Evolutionary conservation across 495 filamentous ascomycete species (phyloP).

Genomic region (Annulohypoxylon bovei): DNA sequence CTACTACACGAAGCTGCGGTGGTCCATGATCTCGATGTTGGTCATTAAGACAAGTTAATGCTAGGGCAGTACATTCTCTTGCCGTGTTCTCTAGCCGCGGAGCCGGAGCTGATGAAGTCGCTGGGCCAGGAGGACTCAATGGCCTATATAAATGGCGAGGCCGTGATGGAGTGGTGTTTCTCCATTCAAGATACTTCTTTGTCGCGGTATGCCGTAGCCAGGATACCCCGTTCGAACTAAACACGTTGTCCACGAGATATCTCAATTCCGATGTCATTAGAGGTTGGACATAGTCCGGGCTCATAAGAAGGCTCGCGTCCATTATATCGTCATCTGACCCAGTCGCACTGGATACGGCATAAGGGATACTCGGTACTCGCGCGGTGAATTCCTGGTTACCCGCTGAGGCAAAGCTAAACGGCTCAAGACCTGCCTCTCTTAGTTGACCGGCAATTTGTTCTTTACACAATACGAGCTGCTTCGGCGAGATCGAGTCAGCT

Average conservation of each 20-base stretch:
- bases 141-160: conserved; percentile 45
- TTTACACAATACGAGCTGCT: conserved; percentile 71
- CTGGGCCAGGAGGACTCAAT: conserved; percentile 21
- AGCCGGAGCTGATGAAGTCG: conserved; percentile 6
- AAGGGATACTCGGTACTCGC: conserved; percentile 61
- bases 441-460: conserved; percentile 68
- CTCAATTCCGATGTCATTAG: conserved; percentile 80
- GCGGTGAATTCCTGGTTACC: conserved; percentile 8
- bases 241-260: conserved; percentile 74
- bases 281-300: conserved; percentile 89
- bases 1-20: conserved; percentile 82
- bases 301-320: conserved; percentile 97
- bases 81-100: conserved; percentile 1
- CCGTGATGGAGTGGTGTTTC: conserved; percentile 44
- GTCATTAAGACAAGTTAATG: conserved; percentile 75
- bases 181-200: conserved; percentile 84
- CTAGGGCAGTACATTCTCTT: conserved; percentile 60
- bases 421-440: conserved; percentile 66
- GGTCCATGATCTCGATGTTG: conserved; percentile 76
- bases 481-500: conserved; percentile 71
- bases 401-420: conserved; percentile 71
- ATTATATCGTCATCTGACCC: conserved; percentile 85
- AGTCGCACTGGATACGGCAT: conserved; percentile 82
- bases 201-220: conserved; percentile 88
- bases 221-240: conserved; percentile 81